Percentiles rank a stretch among this genome's conserved stretches.
Evolutionary conservation across 1,284 basidiomycete genomes (phyloP).

Genomic region (Pterulicium gracile): DNA sequence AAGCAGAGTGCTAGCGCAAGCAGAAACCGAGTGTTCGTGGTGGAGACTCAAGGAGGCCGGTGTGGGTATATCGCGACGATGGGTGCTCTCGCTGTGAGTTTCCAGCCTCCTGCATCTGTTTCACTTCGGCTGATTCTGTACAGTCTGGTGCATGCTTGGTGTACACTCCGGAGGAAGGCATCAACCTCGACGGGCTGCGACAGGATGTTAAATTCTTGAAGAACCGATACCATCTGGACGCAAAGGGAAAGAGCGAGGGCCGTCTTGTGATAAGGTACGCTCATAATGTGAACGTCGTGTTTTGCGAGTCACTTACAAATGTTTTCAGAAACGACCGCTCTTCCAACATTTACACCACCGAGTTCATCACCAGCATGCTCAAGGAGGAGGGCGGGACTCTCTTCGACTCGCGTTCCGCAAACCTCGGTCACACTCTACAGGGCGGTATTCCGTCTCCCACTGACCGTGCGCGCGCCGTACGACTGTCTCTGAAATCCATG

Average conservation of each 20-base stretch:
- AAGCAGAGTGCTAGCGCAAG: conserved; percentile 96
- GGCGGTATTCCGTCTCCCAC: conserved; percentile 91
- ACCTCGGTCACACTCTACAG: conserved; percentile 93
- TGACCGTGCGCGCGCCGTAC: conserved; percentile 86
- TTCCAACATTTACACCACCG: conserved; percentile 85
- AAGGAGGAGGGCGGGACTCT: conserved; percentile 85
- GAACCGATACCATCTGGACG: conserved; percentile 78
- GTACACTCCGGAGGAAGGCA: conserved; percentile 91
- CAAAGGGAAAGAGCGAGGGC: conserved; percentile 85
- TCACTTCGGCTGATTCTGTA: conserved; percentile 7
- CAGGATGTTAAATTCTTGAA: conserved; percentile 87
- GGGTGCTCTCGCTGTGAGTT: conserved; percentile 85
- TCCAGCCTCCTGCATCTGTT: conserved; percentile 3
- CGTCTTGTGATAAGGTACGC: conserved; percentile 81
- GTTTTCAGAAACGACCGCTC: conserved; percentile 70
- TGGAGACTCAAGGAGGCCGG: conserved; percentile 96
- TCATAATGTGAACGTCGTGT: neutral
- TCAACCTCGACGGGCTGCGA: conserved; percentile 72
- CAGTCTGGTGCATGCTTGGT: conserved; percentile 87
- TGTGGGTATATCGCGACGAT: conserved; percentile 94
- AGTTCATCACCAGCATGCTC: conserved; percentile 89
- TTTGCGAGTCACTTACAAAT: neutral
- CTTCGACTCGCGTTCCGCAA: conserved; percentile 93
- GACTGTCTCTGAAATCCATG: conserved; percentile 89
- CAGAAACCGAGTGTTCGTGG: conserved; percentile 91